Conservation (phyloP, 768 basidiomycete species). For the Suillus luteus region DNA sequence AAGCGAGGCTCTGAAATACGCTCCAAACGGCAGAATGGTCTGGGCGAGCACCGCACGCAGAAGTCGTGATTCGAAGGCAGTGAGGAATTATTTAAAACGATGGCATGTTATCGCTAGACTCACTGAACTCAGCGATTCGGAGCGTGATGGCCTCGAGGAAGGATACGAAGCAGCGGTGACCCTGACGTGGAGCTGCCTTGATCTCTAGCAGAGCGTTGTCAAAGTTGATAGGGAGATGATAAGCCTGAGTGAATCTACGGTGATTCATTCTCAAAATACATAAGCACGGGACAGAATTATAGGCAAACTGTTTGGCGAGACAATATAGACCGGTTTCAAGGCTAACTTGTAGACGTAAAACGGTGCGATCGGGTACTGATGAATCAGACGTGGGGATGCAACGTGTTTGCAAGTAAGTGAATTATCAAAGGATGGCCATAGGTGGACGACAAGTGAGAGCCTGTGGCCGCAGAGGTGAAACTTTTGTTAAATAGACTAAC, state of each 20-base stretch:
- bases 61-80: too few relatives aligned
- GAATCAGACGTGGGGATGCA: constrained; percentile 34
- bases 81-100: too few relatives aligned
- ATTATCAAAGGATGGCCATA: constrained; percentile 19
- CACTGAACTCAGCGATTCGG: too few relatives aligned
- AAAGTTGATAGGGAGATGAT: constrained; percentile 6
- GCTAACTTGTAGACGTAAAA: constrained; percentile 25
- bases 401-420: constrained; percentile 39
- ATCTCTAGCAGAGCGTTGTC: not conserved
- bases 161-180: constrained; percentile 1
- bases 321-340: constrained; percentile 25
- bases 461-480: constrained; percentile 6
- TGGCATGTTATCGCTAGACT: too few relatives aligned
- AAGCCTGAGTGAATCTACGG: constrained; percentile 24
- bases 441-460: not conserved
- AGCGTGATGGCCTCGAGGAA: too few relatives aligned
- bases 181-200: constrained; percentile 20
- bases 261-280: constrained; percentile 37
- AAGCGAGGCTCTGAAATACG: too few relatives aligned
- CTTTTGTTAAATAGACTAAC: constrained; percentile 8
- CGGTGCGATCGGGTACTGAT: constrained; percentile 33
- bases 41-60: too few relatives aligned
- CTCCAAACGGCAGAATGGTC: too few relatives aligned
- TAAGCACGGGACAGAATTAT: constrained; percentile 36
- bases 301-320: constrained; percentile 29